Percentiles rank a stretch among this genome's conserved stretches.
These are phyloP conservation scores for Suillus weaverae DNA, from an alignment of 768 basidiomycete species.

Conservation along the genomic window DNA sequence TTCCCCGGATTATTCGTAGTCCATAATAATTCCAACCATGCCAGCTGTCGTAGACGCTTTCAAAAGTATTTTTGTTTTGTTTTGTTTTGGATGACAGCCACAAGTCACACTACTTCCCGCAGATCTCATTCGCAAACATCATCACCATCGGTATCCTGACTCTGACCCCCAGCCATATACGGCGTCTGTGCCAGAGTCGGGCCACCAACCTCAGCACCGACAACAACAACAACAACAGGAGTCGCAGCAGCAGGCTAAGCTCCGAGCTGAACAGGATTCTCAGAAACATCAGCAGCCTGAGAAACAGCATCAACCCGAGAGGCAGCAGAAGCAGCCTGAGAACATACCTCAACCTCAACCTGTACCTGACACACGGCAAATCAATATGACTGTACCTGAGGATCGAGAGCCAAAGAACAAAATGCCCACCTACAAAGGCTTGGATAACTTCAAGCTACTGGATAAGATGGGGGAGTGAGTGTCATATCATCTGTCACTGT, in stretches of 20 bases:
- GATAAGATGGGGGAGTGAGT: slow-evolving; percentile 95
- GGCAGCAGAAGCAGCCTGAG: slow-evolving; percentile 14
- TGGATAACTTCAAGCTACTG: slow-evolving; percentile 73
- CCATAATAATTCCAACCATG: slow-evolving; percentile 40
- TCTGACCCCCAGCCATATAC: slow-evolving; percentile 28
- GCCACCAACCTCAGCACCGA: slow-evolving; percentile 31
- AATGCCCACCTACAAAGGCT: slow-evolving; percentile 85
- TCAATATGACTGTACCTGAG: slow-evolving; percentile 61
- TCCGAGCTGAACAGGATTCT: slow-evolving; percentile 26
- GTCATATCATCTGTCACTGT: slow-evolving; percentile 10
- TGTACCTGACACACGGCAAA: slow-evolving; percentile 39
- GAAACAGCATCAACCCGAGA: slow-evolving; percentile 20
- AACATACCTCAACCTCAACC: slow-evolving; percentile 7
- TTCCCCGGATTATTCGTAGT: neutral
- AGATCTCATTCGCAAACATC: slow-evolving; percentile 81
- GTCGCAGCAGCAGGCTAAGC: slow-evolving; percentile 36
- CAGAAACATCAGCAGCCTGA: slow-evolving; percentile 23
- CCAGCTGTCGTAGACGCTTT: slow-evolving; percentile 82
- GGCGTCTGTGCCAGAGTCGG: slow-evolving; percentile 17
- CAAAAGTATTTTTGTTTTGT: slow-evolving; percentile 57
- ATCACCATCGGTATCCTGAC: slow-evolving; percentile 53
- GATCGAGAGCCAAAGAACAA: slow-evolving; percentile 70
- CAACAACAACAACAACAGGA: slow-evolving; percentile 30
- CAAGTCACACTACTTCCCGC: slow-evolving; percentile 22
- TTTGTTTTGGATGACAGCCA: slow-evolving; percentile 10